Percentiles rank a stretch among this genome's conserved stretches.
phyloP scores from a whole-genome alignment of 2,329 filamentous ascomycete genomes.

The Colletotrichum tamarilloi region DNA sequence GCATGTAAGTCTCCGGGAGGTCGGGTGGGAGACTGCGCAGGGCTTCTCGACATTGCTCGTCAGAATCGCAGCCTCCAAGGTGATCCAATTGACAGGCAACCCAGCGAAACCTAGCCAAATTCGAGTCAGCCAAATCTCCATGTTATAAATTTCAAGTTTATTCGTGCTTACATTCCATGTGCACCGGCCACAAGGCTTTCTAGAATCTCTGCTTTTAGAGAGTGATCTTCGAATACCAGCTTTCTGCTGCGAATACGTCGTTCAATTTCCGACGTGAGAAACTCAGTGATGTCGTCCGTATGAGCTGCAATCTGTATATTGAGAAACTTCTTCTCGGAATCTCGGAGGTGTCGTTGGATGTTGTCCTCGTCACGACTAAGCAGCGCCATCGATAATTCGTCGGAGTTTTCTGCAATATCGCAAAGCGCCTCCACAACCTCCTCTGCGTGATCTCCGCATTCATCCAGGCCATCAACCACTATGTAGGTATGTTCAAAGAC shows the following conservation, averaged over 20 bases:
- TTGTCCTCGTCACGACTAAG: constrained; percentile 11
- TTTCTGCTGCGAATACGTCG: neutral
- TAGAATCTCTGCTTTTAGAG: neutral
- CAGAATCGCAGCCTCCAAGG: neutral
- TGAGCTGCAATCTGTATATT: constrained; percentile 2
- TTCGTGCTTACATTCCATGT: constrained; percentile 1
- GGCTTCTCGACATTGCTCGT: neutral
- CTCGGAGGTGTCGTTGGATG: neutral
- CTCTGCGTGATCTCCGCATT: neutral
- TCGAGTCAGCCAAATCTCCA: neutral
- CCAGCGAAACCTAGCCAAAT: constrained; percentile 1
- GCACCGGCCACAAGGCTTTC: neutral
- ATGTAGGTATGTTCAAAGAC: neutral
- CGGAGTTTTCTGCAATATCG: neutral
- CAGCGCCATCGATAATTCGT: neutral
- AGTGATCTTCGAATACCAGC: neutral
- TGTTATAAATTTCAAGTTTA: rapidly evolving
- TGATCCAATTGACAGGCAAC: constrained; percentile 22
- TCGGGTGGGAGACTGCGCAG: neutral
- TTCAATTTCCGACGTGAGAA: constrained; percentile 7
- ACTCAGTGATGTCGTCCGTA: neutral
- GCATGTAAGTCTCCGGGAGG: neutral
- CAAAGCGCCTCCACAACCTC: neutral
- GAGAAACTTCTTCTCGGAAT: neutral
- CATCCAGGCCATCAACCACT: neutral